Percentiles rank a stretch among this genome's conserved stretches.
These are phyloP conservation scores for Sarocladium oryzae DNA, from an alignment of 2,329 filamentous ascomycete species.

Conservation along the genomic window DNA sequence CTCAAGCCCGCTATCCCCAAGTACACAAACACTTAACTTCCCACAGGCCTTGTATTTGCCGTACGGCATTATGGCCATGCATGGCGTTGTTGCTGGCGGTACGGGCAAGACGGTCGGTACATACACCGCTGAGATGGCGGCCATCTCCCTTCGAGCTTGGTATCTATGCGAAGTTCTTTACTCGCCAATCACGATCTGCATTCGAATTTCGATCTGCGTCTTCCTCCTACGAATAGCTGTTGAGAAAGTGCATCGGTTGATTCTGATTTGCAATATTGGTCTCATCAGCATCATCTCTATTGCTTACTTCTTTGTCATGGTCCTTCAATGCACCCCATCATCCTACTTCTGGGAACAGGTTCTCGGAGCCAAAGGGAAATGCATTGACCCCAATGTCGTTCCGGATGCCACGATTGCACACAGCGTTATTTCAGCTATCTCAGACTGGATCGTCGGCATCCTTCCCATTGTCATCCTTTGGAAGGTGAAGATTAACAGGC, in stretches of 20 bases:
- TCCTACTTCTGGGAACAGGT: constrained; percentile 42
- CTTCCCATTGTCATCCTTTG: constrained; percentile 45
- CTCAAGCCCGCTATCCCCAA: background rate
- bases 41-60: constrained; percentile 29
- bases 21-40: background rate
- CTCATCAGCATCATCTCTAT: constrained; percentile 30
- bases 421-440: constrained; percentile 36
- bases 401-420: constrained; percentile 38
- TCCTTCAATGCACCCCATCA: constrained; percentile 43
- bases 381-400: constrained; percentile 32
- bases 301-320: constrained; percentile 37
- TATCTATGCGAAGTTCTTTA: constrained; percentile 35
- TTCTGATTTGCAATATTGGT: constrained; percentile 25
- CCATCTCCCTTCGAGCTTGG: constrained; percentile 27
- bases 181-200: constrained; percentile 29
- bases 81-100: constrained; percentile 24
- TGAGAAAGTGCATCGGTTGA: constrained; percentile 24
- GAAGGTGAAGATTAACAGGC: constrained; percentile 40
- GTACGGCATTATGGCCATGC: constrained; percentile 25
- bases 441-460: constrained; percentile 42
- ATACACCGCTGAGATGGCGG: constrained; percentile 17
- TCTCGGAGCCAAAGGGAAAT: constrained; percentile 29
- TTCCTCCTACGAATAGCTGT: constrained; percentile 34
- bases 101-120: constrained; percentile 20
- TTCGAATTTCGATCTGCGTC: constrained; percentile 34